Evolutionary conservation across 306 rosid species (phyloP).

Genomic region (Clitoria ternatea): DNA sequence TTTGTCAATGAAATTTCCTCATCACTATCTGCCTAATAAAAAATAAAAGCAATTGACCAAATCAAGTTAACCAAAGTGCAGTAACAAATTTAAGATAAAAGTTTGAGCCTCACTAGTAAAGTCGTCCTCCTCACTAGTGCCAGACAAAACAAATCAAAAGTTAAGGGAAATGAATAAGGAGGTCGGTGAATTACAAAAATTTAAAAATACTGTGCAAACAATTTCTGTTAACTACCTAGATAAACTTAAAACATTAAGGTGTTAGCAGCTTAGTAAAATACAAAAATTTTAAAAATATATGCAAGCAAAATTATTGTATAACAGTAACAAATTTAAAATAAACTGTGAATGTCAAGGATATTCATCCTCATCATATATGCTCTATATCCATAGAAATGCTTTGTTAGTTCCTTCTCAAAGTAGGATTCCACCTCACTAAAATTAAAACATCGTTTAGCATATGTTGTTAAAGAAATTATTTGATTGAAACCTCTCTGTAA

Average conservation of each 20-base stretch:
- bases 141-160: conserved; percentile 20
- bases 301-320: no score
- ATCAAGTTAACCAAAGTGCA: not conserved
- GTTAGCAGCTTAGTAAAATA: no score
- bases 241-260: no score
- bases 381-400: conserved; percentile 65
- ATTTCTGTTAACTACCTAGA: no score
- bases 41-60: not conserved
- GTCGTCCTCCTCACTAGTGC: conserved; percentile 39
- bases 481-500: conserved; percentile 53
- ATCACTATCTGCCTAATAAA: conserved; percentile 31
- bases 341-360: conserved; percentile 48
- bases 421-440: no score
- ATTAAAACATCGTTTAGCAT: no score
- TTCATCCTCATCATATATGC: conserved; percentile 26
- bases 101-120: conserved; percentile 39
- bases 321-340: not conserved
- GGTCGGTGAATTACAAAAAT: no score
- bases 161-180: conserved; percentile 38
- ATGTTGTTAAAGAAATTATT: no score
- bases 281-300: no score
- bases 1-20: conserved; percentile 32
- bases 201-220: not conserved
- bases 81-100: no score
- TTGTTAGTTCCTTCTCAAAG: no score